Evolutionary conservation across 805 yeast species (phyloP).

Genomic region (Blastobotrys chiropterorum): DNA sequence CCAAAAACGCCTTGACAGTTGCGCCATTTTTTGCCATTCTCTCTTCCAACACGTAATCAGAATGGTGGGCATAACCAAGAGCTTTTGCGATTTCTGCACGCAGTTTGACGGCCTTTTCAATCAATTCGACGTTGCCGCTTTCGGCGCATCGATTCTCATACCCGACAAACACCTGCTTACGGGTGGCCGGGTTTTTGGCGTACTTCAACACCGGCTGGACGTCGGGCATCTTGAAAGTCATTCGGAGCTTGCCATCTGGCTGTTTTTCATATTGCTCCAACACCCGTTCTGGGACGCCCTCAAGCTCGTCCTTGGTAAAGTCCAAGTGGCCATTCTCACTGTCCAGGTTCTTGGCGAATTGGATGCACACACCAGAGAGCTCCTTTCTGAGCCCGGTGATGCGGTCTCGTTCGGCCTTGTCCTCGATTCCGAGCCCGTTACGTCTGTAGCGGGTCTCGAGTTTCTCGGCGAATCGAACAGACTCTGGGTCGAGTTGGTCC

Average conservation of each 20-base stretch:
- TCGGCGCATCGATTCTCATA: conserved; percentile 62
- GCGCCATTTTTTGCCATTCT: conserved; percentile 72
- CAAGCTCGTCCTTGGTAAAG: conserved; percentile 59
- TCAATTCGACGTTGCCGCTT: conserved; percentile 47
- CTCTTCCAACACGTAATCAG: conserved; percentile 66
- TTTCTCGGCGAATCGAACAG: conserved; percentile 52
- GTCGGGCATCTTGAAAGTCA: conserved; percentile 81
- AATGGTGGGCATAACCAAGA: conserved; percentile 62
- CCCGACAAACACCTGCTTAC: conserved; percentile 59
- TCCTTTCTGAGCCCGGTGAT: conserved; percentile 54
- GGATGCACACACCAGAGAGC: conserved; percentile 49
- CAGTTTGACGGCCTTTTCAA: conserved; percentile 52
- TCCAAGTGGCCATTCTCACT: conserved; percentile 59
- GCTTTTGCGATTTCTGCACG: conserved; percentile 57
- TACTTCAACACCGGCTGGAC: conserved; percentile 69
- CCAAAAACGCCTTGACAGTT: conserved; percentile 54
- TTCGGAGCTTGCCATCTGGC: conserved; percentile 43
- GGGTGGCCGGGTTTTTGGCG: conserved; percentile 57
- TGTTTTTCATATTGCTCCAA: conserved; percentile 44
- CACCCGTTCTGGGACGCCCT: conserved; percentile 66
- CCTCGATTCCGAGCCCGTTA: conserved; percentile 58
- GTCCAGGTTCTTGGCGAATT: conserved; percentile 60
- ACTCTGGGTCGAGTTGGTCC: conserved; percentile 34
- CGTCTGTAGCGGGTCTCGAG: conserved; percentile 51
- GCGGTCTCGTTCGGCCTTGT: conserved; percentile 47